Evolutionary conservation across 306 rosid species (phyloP).

Genomic region (Sphenostylis stenocarpa): DNA sequence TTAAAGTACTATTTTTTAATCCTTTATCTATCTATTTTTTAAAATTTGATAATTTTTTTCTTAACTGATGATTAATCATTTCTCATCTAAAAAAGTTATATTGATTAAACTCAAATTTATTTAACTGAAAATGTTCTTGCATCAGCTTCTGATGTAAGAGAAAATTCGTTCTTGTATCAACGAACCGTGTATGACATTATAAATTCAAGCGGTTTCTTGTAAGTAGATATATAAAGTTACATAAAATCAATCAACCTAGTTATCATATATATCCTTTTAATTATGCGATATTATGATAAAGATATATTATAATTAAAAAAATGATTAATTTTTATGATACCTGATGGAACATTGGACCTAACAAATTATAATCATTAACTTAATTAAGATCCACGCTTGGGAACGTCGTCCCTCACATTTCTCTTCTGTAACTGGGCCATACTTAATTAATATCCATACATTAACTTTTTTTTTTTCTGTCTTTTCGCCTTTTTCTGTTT

Average conservation of each 20-base stretch:
- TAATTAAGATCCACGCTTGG: neutral
- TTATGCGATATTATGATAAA: neutral
- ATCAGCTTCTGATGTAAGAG: too few species aligned
- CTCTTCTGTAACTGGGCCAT: neutral
- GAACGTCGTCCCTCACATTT: neutral
- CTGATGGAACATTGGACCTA: conserved; percentile 7
- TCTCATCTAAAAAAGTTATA: too few species aligned
- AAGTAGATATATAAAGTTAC: neutral
- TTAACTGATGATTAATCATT: too few species aligned
- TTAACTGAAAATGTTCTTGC: too few species aligned
- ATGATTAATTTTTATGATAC: neutral
- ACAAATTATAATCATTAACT: neutral
- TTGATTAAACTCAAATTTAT: too few species aligned
- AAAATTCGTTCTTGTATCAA: too few species aligned
- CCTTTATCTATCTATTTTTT: too few species aligned
- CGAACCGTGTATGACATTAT: too few species aligned
- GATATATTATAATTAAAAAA: neutral
- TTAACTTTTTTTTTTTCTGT: neutral
- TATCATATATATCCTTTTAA: neutral
- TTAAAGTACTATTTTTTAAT: too few species aligned
- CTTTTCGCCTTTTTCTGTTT: neutral
- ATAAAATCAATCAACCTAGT: neutral
- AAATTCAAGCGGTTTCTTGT: neutral
- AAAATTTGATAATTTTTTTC: too few species aligned
- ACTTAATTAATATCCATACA: neutral